Evolutionary conservation across 2,329 filamentous ascomycete genomes (phyloP).

Genomic region (Knufia fluminis): DNA sequence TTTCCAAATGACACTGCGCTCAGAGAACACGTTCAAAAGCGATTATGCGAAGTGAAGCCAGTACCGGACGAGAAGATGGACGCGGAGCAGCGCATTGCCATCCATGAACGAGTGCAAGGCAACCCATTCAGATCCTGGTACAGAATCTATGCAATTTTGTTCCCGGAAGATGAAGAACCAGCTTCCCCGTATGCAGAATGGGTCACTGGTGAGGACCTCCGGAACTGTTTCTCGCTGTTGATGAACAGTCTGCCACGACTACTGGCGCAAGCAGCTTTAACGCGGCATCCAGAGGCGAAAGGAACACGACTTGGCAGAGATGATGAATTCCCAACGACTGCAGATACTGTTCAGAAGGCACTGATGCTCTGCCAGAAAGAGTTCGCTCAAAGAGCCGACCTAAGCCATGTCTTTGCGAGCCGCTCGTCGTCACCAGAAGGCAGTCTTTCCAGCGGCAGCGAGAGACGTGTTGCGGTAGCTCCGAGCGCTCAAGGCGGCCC

Average conservation of each 20-base stretch:
- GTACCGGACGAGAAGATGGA: slow-evolving; percentile 13
- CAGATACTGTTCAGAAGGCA: neutral
- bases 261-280: neutral
- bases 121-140: slow-evolving; percentile 10
- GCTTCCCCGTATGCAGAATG: slow-evolving; percentile 11
- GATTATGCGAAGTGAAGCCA: slow-evolving; percentile 13
- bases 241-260: neutral
- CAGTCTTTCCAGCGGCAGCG: neutral
- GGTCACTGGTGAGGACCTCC: slow-evolving; percentile 6
- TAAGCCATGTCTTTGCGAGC: slow-evolving; percentile 4
- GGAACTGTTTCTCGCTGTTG: neutral
- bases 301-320: neutral
- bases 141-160: slow-evolving; percentile 13
- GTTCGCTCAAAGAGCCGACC: neutral
- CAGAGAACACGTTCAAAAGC: slow-evolving; percentile 25
- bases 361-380: slow-evolving; percentile 1
- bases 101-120: slow-evolving; percentile 11
- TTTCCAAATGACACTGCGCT: slow-evolving; percentile 15
- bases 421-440: neutral
- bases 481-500: neutral
- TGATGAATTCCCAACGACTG: neutral
- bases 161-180: slow-evolving; percentile 11
- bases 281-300: neutral
- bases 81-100: slow-evolving; percentile 9
- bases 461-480: neutral